phyloP scores from a whole-genome alignment of 2,329 filamentous ascomycete genomes.

The Aspergillus intermedius region DNA sequence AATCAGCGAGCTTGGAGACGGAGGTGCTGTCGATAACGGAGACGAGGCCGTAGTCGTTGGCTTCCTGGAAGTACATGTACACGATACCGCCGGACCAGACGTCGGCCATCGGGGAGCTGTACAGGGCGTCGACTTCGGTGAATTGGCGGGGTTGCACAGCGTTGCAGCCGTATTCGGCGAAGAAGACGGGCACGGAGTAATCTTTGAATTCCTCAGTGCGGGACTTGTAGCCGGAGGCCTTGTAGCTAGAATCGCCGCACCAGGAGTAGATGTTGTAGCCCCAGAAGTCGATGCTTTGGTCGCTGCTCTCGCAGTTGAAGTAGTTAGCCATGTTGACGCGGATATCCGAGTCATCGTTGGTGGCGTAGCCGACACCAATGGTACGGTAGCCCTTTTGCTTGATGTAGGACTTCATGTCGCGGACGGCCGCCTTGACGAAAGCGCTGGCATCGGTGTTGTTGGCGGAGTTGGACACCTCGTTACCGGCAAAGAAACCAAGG shows the following conservation, averaged over 20 bases:
- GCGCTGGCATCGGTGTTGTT: constrained; percentile 83
- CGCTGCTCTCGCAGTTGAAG: constrained; percentile 74
- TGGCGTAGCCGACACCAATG: constrained; percentile 87
- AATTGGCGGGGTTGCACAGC: constrained; percentile 63
- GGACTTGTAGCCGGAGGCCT: constrained; percentile 67
- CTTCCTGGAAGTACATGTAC: constrained; percentile 93
- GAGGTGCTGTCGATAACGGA: constrained; percentile 52
- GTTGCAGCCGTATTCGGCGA: constrained; percentile 96
- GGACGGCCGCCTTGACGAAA: constrained; percentile 91
- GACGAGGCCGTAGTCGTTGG: constrained; percentile 57
- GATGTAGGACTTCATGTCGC: constrained; percentile 90
- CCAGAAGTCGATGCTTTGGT: constrained; percentile 80
- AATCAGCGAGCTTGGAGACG: constrained; percentile 66
- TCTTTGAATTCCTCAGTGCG: constrained; percentile 76
- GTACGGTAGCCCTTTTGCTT: constrained; percentile 64
- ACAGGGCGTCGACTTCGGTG: constrained; percentile 75
- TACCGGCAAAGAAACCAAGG: constrained; percentile 93
- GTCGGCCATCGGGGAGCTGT: constrained; percentile 66
- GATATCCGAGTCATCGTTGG: constrained; percentile 83
- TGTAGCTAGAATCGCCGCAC: constrained; percentile 77
- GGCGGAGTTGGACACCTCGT: constrained; percentile 81
- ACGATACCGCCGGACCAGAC: constrained; percentile 94
- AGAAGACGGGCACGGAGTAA: constrained; percentile 90
- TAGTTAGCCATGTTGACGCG: constrained; percentile 75
- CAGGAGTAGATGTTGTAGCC: constrained; percentile 99